Conservation (phyloP, 805 yeast genomes). For the Candida stauntonica region DNA sequence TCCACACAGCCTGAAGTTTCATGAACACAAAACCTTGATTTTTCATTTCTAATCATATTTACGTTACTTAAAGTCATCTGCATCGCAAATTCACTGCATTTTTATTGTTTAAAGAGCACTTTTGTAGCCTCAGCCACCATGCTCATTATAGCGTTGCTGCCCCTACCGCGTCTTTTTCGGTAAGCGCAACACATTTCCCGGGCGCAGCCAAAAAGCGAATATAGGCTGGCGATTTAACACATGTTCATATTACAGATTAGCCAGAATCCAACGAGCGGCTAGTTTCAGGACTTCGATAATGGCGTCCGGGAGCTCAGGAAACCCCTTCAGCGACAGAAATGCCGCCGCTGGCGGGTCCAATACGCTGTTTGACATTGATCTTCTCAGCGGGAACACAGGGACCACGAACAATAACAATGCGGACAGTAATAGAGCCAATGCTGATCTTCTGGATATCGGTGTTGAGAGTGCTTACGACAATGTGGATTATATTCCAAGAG, state of each 20-base stretch:
- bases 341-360: slow-evolving; percentile 12
- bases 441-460: slow-evolving; percentile 19
- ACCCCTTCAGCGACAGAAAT: slow-evolving; percentile 6
- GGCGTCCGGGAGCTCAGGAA: slow-evolving; percentile 3
- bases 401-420: slow-evolving; percentile 13
- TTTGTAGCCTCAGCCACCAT: no score
- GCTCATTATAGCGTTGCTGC: no score
- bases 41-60: no score
- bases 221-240: no score
- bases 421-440: background rate
- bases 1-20: slow-evolving; percentile 8
- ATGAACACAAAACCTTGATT: background rate
- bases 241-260: no score
- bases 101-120: no score
- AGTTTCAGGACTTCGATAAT: background rate
- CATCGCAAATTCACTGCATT: no score
- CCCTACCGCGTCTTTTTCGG: no score
- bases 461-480: slow-evolving; percentile 15
- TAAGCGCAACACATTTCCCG: no score
- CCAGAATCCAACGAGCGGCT: background rate
- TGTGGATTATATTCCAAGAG: slow-evolving; percentile 1
- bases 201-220: no score
- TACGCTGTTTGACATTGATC: slow-evolving; percentile 38
- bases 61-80: no score
- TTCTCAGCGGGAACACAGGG: slow-evolving; percentile 20